Evolutionary conservation across 2,329 filamentous ascomycete species (phyloP).

Genomic region (Ascochyta lentis): DNA sequence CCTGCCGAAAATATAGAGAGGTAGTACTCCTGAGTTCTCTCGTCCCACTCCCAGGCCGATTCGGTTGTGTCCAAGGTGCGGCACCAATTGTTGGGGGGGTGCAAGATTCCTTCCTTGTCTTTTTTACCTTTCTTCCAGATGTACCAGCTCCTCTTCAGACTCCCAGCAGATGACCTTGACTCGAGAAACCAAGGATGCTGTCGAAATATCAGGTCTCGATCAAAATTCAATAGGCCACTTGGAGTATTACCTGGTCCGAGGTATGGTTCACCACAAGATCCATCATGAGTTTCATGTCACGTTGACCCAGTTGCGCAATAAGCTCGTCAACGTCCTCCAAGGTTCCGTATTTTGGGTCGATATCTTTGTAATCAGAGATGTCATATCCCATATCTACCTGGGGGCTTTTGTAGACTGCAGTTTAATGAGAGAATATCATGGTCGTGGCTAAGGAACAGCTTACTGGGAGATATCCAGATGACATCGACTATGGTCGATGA

Average conservation of each 20-base stretch:
- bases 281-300: constrained; percentile 5
- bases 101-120: neutral
- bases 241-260: neutral
- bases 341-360: constrained; percentile 1
- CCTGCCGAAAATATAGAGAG: neutral
- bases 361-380: neutral
- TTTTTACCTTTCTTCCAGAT: neutral
- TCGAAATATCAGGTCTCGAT: neutral
- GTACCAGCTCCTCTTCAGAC: neutral
- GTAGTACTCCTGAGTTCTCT: constrained; percentile 1
- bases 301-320: neutral
- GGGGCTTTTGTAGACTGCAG: neutral
- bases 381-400: constrained; percentile 3
- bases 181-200: constrained; percentile 1
- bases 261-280: constrained; percentile 1
- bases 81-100: constrained; percentile 2
- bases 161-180: neutral
- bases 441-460: neutral
- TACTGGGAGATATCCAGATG: neutral
- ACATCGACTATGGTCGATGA: neutral
- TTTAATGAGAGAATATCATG: neutral
- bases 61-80: constrained; percentile 2
- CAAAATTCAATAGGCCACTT: neutral
- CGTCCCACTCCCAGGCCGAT: neutral
- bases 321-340: neutral